Conservation (phyloP, 129 eudicot genomes). For the Pulicaria dysenterica region DNA sequence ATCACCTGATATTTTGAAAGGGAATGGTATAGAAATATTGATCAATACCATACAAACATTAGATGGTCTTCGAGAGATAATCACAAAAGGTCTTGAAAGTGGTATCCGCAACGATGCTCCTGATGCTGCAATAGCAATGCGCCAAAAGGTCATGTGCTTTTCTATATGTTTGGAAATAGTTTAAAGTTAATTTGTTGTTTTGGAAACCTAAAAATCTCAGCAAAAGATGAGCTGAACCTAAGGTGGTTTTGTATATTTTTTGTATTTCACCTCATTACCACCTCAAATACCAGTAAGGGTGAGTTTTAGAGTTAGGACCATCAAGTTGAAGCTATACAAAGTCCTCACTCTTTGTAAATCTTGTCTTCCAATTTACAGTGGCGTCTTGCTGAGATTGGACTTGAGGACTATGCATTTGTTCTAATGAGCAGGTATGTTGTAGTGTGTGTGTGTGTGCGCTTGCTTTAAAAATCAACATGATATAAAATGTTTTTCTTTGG, state of each 20-base stretch:
- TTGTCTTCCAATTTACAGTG: slow-evolving; percentile 53
- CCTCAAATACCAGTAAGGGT: neutral
- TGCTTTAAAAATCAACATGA: slow-evolving; percentile 2
- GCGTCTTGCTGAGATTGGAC: slow-evolving; percentile 98
- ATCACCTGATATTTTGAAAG: slow-evolving; percentile 35
- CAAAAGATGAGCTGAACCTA: neutral
- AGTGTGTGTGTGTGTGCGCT: neutral
- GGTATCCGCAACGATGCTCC: slow-evolving; percentile 97
- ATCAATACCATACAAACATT: slow-evolving; percentile 56
- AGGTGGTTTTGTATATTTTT: neutral
- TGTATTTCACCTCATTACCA: neutral
- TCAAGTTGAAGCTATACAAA: slow-evolving; percentile 10
- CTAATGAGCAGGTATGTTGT: slow-evolving; percentile 83
- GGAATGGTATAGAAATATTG: slow-evolving; percentile 51
- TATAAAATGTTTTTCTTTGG: neutral
- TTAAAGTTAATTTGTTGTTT: neutral
- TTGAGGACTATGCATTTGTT: slow-evolving; percentile 95
- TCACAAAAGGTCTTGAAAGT: slow-evolving; percentile 87
- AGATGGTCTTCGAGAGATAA: slow-evolving; percentile 57
- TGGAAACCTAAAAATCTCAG: neutral
- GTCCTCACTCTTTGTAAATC: slow-evolving; percentile 22
- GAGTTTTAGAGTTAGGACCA: neutral
- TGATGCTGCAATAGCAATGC: slow-evolving; percentile 96
- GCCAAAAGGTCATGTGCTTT: slow-evolving; percentile 70
- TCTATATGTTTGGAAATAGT: neutral